Conservation (phyloP, 2,329 filamentous ascomycete genomes). For the Hymenoscyphus scutula region DNA sequence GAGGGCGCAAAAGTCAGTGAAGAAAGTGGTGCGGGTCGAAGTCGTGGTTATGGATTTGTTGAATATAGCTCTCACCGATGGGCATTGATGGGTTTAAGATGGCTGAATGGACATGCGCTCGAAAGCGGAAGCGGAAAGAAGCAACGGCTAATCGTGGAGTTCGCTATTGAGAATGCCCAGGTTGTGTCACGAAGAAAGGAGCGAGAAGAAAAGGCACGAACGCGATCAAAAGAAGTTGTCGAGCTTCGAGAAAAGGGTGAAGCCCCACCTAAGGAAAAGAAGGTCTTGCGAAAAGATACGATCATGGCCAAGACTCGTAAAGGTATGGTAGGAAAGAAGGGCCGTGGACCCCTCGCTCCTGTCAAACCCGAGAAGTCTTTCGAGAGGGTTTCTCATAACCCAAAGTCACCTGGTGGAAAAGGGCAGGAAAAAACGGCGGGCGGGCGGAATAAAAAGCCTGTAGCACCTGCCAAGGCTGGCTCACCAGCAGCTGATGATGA, state of each 20-base stretch:
- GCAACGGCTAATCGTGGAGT: constrained; percentile 90
- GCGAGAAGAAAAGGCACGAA: constrained; percentile 55
- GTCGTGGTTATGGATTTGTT: constrained; percentile 93
- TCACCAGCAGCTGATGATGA: constrained; percentile 45
- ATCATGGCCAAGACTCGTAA: constrained; percentile 39
- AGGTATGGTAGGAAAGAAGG: constrained; percentile 33
- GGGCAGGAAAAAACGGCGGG: constrained; percentile 16
- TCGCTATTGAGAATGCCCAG: constrained; percentile 96
- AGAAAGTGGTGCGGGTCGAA: constrained; percentile 72
- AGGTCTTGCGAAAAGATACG: constrained; percentile 30
- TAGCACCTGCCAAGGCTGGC: constrained; percentile 32
- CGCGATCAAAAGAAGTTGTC: constrained; percentile 38
- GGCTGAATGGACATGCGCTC: constrained; percentile 76
- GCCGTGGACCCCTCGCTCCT: constrained; percentile 10
- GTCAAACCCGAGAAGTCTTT: constrained; percentile 26
- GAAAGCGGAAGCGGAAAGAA: constrained; percentile 69
- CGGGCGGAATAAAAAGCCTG: constrained; percentile 13
- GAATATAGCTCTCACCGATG: constrained; percentile 93
- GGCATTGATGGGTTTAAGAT: constrained; percentile 91
- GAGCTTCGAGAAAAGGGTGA: constrained; percentile 36
- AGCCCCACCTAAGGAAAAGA: constrained; percentile 36
- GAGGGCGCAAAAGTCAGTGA: constrained; percentile 83
- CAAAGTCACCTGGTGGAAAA: constrained; percentile 15
- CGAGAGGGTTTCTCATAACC: constrained; percentile 21
- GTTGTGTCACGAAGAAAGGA: constrained; percentile 79